These are phyloP conservation scores for Trifolium repens DNA, from an alignment of 306 rosid genomes.

Conservation along the genomic window DNA sequence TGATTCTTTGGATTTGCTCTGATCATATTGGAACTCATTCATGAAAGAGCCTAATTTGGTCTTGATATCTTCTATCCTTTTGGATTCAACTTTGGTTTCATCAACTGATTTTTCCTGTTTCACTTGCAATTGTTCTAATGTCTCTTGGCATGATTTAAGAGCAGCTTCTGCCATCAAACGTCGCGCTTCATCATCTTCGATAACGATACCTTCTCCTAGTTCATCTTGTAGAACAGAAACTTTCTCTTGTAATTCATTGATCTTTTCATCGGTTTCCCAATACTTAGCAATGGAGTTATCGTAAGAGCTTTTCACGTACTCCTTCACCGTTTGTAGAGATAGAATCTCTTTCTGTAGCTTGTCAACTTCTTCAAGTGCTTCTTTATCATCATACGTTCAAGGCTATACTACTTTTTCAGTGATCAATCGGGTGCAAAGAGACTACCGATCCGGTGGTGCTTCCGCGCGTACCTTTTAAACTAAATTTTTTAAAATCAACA, in stretches of 20 bases:
- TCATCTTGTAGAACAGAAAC: constrained; percentile 82
- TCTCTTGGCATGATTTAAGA: constrained; percentile 78
- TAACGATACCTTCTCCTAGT: constrained; percentile 74
- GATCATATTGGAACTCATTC: constrained; percentile 48
- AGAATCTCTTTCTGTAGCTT: constrained; percentile 82
- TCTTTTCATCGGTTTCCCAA: constrained; percentile 76
- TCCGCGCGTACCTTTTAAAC: no score
- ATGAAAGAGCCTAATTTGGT: constrained; percentile 65
- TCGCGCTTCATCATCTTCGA: constrained; percentile 87
- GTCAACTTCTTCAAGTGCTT: constrained; percentile 75
- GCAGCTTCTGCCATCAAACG: constrained; percentile 87
- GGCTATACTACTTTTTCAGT: no score
- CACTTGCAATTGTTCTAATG: constrained; percentile 61
- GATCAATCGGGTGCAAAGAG: no score
- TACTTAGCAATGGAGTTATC: constrained; percentile 65
- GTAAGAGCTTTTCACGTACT: constrained; percentile 81
- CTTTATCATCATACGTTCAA: no score
- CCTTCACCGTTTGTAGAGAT: constrained; percentile 86
- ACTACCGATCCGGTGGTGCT: no score
- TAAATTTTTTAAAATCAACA: no score
- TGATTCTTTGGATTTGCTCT: constrained; percentile 37
- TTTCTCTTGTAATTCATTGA: constrained; percentile 72
- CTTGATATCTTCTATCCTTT: constrained; percentile 57
- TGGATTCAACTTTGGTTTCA: constrained; percentile 65
- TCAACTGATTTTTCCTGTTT: constrained; percentile 66